Base-by-base conservation (phyloP, 2,329 filamentous ascomycete species). In the Emmonsiellopsis sp. region DNA sequence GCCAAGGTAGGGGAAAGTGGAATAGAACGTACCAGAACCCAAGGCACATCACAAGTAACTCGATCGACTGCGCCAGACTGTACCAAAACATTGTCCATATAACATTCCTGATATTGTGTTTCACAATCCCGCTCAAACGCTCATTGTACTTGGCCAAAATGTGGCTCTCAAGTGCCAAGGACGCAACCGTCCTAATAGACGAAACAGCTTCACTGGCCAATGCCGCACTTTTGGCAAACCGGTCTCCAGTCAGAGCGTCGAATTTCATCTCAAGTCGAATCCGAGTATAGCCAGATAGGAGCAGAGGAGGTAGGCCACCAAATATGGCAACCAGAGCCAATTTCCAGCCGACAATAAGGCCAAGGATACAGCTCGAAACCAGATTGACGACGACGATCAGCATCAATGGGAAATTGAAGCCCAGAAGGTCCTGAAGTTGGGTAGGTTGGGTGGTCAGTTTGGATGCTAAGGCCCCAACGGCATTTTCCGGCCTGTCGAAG, bases 381-480 rank as follows among this genome's bases (percentile, higher is more conserved):
- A 95, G 77, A 0, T 89, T 95, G 0, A 88, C 88, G 2, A 73
- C 66, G 11, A 90, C 85, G 63, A 87, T 84, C 44, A 92, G 73
- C 51, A 95, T 78, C 7, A 90, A 91, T 46, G 89, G 89, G 0
- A 95, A 79, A 0, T 88, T 94, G 37, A 82, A 81, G 34, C 89
- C 90, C 57, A 86, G 87, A 31, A 94, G 78, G 2, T 62, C 65
- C 8, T 63, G 59, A 1, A 65, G 56, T 47, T 63, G 32, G 60
- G 89, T 84, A 0, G 86, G 90, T 68, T 94, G 86, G 0, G 86
- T 89, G 7, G 86, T 87, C 10, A 95, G 73, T 68, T 89, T 88
- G 0, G 85, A 85, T 0, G 87, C 93, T 57, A 95, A 73, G 0
- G 88, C 83, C 2, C 66, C 66, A 10, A 61, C 58, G 8, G 58